Conservation (phyloP, 2,329 filamentous ascomycete species). For the Aspergillus pseudoterreus region DNA sequence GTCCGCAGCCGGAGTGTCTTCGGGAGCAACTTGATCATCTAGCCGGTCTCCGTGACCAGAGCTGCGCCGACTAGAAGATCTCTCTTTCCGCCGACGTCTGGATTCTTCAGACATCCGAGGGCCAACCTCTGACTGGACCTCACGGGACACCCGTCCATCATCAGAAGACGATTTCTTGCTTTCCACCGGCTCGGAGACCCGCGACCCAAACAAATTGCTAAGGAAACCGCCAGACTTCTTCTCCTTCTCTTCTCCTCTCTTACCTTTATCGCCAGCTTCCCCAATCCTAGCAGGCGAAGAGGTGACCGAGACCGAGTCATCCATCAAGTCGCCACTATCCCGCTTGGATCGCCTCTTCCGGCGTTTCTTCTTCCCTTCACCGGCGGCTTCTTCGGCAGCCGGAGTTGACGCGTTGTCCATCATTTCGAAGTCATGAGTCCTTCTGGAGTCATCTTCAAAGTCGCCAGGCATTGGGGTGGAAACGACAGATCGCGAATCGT, state of each 20-base stretch:
- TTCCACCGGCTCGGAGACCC: constrained; percentile 29
- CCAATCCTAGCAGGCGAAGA: constrained; percentile 31
- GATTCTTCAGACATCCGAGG: constrained; percentile 30
- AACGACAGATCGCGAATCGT: constrained; percentile 17
- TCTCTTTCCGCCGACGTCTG: constrained; percentile 46
- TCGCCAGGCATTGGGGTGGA: constrained; percentile 15
- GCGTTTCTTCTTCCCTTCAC: constrained; percentile 22
- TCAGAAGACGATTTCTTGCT: constrained; percentile 23
- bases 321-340: constrained; percentile 25
- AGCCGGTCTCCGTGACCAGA: constrained; percentile 42
- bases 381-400: constrained; percentile 9
- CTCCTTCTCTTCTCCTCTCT: constrained; percentile 29
- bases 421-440: constrained; percentile 19
- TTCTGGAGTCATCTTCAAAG: constrained; percentile 16
- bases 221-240: constrained; percentile 32
- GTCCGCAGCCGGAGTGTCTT: constrained; percentile 33
- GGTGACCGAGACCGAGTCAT: constrained; percentile 34
- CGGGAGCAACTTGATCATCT: constrained; percentile 41
- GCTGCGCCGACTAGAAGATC: constrained; percentile 35
- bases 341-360: constrained; percentile 26
- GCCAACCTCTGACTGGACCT: constrained; percentile 35
- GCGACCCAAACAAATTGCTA: constrained; percentile 37
- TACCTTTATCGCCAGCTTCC: constrained; percentile 29
- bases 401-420: constrained; percentile 11
- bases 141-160: constrained; percentile 27